Base-by-base conservation (phyloP, 106 monocot genomes). In the Dendrobium nobile region DNA sequence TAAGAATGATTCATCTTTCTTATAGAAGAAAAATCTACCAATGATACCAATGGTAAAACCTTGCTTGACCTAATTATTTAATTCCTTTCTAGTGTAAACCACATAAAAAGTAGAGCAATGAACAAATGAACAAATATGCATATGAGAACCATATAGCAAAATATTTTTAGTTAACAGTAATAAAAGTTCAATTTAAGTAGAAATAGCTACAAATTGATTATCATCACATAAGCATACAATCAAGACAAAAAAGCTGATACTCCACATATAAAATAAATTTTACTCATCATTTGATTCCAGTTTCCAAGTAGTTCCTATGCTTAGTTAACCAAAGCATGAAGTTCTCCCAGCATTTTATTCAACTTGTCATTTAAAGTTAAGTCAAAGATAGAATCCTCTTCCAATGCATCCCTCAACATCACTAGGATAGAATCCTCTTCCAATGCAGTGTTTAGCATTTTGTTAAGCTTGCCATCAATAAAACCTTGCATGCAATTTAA, bases 251-350 rank as follows among this genome's bases (percentile, higher is more conserved):
- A 20, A 15, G 24, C 3, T 45, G 42, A 73, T 18, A 26, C 18
- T 74, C 1, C 15, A 83, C 92, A 61, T 88, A 97, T 94, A 84
- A 92, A 89, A 81, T 92, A 90, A 31, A 31, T 1, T 31, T 31
- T 31, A 31, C 31, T 31, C 31, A 31, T 31, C 31, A 1, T 31
- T 31, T 82, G 87, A 28, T 94, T 79, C 94, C 94, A 98, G 81
- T 77, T 80, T 73, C 82, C 87, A 74, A 88, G 20, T 75, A 92
- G 86, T 81, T 86, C 90, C 72, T 41, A 79, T 70, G 91, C 85
- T 82, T 89, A 86, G 67, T 84, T 80, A 58, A 88, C 67, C 40
- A 82, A 42, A 82, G 72, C 67, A 87, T 87, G 85, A 20, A 94
- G 86, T 80, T 89, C 89, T 85, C 84, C 79, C 45, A 94, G 47